Evolutionary conservation across 2,329 filamentous ascomycete species (phyloP), one percentile per base, ranked within the genome.

Genomic region (Exserohilum rostratum): DNA sequence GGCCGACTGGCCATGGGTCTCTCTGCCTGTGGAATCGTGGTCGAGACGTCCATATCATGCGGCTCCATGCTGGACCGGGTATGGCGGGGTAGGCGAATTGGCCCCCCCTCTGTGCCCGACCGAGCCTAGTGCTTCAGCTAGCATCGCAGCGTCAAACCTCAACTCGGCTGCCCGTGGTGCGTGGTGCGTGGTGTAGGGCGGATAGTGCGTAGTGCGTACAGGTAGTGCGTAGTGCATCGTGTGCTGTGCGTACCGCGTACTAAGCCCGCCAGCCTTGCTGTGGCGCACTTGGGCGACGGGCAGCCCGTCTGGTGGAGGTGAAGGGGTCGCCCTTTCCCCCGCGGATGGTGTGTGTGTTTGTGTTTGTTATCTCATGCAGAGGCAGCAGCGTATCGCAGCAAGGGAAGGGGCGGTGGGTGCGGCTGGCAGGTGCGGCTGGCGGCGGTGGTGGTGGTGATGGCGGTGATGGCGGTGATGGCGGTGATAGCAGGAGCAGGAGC

Each of bases 391-490:
- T 12, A 9, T 6, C 22, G 27, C 30, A 18, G 10, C 17, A 11
- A 27, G 40, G 35, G 29, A 44, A 57, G n/a, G 54, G 34, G 50
- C 46, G 25, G 50, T 50, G 22, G 30, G 17, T 3, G 17, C 50
- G 33, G 50, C 46, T 44, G 46, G 50, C 25, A 38, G n/a, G 34
- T 6, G 35, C 15, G 7, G 6, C 17, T 11, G 17, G 15, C 20
- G 33, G 33, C 33, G 33, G n/a, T 17, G n/a, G n/a, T 35, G 33
- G 6, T 7, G 33, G 9, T 3, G 7, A 7, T 5, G 5, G 9
- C n/a, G n/a, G n/a, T n/a, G n/a, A n/a, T n/a, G n/a, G n/a, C n/a
- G 31, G 31, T 39, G 34, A 49, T 60, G 55, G 52, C 55, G 53
- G 25, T 15, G 43, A 48, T 53, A n/a, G n/a, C n/a, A n/a, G n/a